Evolutionary conservation across 192 early-diverging fungal genomes (phyloP).

Genomic region (Rhizoclosmatium globosum): DNA sequence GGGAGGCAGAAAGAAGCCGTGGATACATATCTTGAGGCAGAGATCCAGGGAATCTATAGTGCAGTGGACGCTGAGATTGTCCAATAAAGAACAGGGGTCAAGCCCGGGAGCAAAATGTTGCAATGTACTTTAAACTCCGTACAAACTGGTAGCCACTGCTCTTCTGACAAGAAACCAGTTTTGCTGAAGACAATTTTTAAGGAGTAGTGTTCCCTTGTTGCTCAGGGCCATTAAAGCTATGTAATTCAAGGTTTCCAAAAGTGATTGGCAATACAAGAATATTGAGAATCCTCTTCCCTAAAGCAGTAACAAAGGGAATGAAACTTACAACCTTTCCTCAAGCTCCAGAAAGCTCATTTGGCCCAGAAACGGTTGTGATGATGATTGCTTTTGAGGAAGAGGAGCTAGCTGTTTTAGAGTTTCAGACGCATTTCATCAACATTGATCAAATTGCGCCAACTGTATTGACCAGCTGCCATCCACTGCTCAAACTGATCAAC

Average conservation of each 20-base stretch:
- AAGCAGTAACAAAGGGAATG: conserved; percentile 6
- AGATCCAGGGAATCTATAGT: neutral
- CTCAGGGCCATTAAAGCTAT: neutral
- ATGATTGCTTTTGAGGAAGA: neutral
- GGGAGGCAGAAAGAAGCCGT: neutral
- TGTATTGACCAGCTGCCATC: neutral
- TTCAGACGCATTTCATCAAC: neutral
- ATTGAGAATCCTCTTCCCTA: neutral
- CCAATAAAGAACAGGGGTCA: conserved; percentile 9
- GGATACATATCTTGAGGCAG: neutral
- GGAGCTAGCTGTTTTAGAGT: neutral
- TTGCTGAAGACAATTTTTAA: neutral
- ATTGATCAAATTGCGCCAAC: neutral
- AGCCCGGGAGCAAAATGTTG: neutral
- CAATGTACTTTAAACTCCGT: neutral
- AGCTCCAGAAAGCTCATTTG: neutral
- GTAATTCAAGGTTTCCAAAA: conserved; percentile 4
- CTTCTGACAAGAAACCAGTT: neutral
- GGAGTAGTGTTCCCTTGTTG: neutral
- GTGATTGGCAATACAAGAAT: conserved; percentile 1
- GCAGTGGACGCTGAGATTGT: conserved; percentile 2
- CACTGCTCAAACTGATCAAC: neutral
- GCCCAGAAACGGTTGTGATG: neutral
- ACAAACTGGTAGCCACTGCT: conserved; percentile 5
- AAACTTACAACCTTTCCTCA: neutral